Conservation (phyloP, 1,139 yeast species). For the Ashbya aceris region DNA sequence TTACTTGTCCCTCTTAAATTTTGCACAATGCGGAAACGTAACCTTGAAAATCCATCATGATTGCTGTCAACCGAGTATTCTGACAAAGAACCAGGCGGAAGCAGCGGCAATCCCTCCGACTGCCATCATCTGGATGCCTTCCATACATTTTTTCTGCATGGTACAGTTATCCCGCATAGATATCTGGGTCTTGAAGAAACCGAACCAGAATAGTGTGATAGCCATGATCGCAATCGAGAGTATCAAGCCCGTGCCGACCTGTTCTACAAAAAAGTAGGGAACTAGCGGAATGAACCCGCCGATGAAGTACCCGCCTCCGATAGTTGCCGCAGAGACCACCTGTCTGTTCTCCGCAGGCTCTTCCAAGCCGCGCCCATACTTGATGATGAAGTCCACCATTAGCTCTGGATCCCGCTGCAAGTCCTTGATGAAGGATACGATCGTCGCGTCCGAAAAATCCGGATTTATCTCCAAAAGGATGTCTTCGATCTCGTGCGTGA, state of each 20-base stretch:
- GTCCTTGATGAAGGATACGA: constrained; percentile 56
- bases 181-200: constrained; percentile 72
- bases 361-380: constrained; percentile 70
- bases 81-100: constrained; percentile 90
- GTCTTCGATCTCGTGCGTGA: constrained; percentile 60
- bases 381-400: constrained; percentile 67
- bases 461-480: constrained; percentile 52
- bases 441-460: constrained; percentile 53
- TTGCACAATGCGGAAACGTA: too few species aligned
- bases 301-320: constrained; percentile 63
- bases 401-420: constrained; percentile 57
- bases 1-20: too few species aligned
- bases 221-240: constrained; percentile 75
- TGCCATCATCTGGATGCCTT: constrained; percentile 84
- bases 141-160: constrained; percentile 48
- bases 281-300: constrained; percentile 73
- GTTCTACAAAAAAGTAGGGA: constrained; percentile 66
- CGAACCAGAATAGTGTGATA: constrained; percentile 77
- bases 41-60: too few species aligned
- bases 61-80: constrained; percentile 42
- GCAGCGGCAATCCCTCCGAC: constrained; percentile 96
- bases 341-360: constrained; percentile 81
- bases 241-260: constrained; percentile 69
- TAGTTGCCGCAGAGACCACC: constrained; percentile 62
- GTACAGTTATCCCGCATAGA: constrained; percentile 78